Percentiles rank a stretch among this genome's conserved stretches.
Evolutionary conservation across 2,329 filamentous ascomycete genomes (phyloP).

Genomic region (Trichoderma atrobrunneum): DNA sequence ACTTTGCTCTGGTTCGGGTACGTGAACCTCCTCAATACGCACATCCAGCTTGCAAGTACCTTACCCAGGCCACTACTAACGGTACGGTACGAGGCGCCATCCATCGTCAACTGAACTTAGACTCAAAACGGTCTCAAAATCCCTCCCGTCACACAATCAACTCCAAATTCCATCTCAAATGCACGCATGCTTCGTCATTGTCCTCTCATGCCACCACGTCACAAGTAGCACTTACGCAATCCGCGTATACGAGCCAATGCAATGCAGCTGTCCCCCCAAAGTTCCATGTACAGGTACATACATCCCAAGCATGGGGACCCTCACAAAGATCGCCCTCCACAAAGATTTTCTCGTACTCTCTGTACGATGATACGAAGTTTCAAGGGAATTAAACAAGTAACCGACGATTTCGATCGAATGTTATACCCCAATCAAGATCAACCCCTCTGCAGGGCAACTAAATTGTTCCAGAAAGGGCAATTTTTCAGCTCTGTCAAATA

Average conservation of each 20-base stretch:
- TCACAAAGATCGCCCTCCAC: neutral
- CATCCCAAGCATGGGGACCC: neutral
- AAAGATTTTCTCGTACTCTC: neutral
- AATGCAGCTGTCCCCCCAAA: neutral
- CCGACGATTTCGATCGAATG: neutral
- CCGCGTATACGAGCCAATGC: constrained; percentile 2
- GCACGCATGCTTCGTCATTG: neutral
- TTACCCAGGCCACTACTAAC: neutral
- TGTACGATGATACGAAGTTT: constrained; percentile 1
- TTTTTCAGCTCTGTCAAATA: neutral
- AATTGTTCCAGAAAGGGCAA: neutral
- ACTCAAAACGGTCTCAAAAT: neutral
- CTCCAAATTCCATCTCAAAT: neutral
- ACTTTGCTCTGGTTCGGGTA: neutral
- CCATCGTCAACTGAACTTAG: neutral
- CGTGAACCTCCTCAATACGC: neutral
- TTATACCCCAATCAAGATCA: neutral
- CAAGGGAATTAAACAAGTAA: neutral
- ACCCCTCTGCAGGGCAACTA: neutral
- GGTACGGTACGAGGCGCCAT: neutral
- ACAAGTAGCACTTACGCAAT: neutral
- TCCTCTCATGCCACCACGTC: neutral
- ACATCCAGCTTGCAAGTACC: neutral
- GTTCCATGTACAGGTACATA: neutral
- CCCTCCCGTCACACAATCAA: neutral